phyloP scores from a whole-genome alignment of 78 protist genomes.

The Pigoraptor vietnamica region DNA sequence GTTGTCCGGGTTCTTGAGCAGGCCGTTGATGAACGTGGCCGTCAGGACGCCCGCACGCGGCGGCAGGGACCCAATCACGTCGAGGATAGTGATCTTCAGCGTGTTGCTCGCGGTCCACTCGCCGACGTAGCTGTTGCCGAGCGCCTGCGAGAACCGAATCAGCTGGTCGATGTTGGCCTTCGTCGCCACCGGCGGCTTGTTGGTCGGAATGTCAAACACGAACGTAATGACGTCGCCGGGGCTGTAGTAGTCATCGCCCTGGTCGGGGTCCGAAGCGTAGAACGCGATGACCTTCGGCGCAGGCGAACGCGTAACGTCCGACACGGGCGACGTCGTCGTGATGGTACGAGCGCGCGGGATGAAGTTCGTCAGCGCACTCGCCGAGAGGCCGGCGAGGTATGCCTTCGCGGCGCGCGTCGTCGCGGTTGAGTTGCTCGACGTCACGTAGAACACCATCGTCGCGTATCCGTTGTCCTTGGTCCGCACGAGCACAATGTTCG shows the following conservation, averaged over 20 bases:
- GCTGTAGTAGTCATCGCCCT: background rate
- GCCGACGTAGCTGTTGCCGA: background rate
- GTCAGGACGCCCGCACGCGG: background rate
- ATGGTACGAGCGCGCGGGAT: background rate
- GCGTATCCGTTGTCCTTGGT: background rate
- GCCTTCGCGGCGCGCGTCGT: background rate
- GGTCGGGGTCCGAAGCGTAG: slow-evolving; percentile 1
- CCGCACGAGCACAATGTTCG: background rate
- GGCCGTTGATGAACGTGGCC: background rate
- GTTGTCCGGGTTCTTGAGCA: background rate
- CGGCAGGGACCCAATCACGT: background rate
- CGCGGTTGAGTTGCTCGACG: background rate
- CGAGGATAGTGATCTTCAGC: background rate
- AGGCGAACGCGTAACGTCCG: background rate
- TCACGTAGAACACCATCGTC: background rate
- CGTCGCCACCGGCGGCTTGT: background rate
- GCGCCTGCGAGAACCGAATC: background rate
- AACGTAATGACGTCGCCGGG: background rate
- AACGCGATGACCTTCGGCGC: background rate
- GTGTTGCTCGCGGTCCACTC: background rate
- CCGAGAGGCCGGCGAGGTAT: background rate
- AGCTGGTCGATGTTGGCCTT: background rate
- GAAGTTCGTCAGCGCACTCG: background rate
- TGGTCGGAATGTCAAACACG: background rate
- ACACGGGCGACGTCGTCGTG: background rate